Percentiles rank a stretch among this genome's conserved stretches.
phyloP scores from a whole-genome alignment of 176 grass and related monocot genomes.

The Calamus simplicifolius region DNA sequence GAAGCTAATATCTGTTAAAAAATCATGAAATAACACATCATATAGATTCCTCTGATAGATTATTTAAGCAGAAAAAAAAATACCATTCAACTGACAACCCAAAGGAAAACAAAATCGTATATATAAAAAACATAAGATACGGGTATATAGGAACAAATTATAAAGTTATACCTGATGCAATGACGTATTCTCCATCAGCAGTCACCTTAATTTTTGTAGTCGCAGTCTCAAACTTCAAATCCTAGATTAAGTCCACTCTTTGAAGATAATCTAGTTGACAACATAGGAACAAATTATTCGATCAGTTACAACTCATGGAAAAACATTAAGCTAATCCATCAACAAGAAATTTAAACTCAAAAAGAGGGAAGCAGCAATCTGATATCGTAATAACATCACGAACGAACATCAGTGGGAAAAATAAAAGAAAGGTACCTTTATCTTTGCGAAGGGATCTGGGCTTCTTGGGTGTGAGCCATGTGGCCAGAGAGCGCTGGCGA shows the following conservation, averaged over 20 bases:
- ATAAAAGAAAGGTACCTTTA: not conserved
- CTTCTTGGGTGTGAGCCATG: not conserved
- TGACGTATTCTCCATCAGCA: conserved; percentile 37
- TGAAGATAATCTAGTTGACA: not conserved
- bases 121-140: no score
- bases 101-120: no score
- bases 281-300: not conserved
- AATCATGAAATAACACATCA: no score
- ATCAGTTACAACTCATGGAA: not conserved
- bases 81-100: no score
- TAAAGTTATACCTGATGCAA: conserved; percentile 90
- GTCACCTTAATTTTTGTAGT: no score
- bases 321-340: not conserved
- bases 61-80: no score
- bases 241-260: not conserved
- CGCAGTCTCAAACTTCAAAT: no score
- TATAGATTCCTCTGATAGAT: no score
- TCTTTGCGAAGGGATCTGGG: not conserved
- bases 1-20: no score
- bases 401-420: not conserved
- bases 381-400: not conserved
- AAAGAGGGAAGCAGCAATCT: not conserved
- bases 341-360: not conserved
- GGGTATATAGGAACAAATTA: no score
- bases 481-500: not conserved